Evolutionary conservation across 2,329 filamentous ascomycete genomes (phyloP), one percentile per base, ranked within the genome.

Genomic region (Ophiosphaerella korrae): DNA sequence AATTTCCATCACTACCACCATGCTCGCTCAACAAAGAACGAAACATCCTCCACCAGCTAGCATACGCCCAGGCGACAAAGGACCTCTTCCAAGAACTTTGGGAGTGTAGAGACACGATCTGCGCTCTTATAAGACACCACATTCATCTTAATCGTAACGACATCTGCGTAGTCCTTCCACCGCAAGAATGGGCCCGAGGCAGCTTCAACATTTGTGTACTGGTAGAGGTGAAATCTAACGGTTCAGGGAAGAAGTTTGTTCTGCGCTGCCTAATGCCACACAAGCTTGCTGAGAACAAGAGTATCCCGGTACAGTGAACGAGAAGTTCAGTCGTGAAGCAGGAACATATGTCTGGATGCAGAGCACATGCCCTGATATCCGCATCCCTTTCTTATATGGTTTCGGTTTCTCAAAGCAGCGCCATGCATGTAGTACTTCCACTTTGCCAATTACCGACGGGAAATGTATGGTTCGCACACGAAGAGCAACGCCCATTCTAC

Each of bases 171-270:
- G 59, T 70, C 29, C 51, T 53, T 13, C 53, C 50, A 33, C 52
- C 45, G 43, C 37, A 60, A 13, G 41, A 58, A 53, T 74, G 66
- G 70, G 66, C 72, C 34, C 53, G 60, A 40, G 70, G 72, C n/a
- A 62, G 59, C 59, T 74, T 74, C 56, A 74, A 75, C 56, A 47
- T 74, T 21, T 75, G 67, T 52, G 61, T 75, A 42, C 62, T 62
- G 35, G 51, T 74, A 16, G 56, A 67, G 42, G 62, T 71, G 50
- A 44, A 45, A 31, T 67, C 59, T 18, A 47, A 53, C 40, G n/a
- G 42, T 48, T 50, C 32, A 46, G 9, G 40, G 18, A 42, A 54
- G 45, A 69, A 62, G 35, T 39, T 74, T n/a, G 63, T 52, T 35
- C 13, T 52, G 13, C 50, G 50, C 33, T 48, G 45, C 43, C 34